Evolutionary conservation across 176 grass and related monocot genomes (phyloP), one percentile per base, ranked within the genome.

Genomic region (Ampelocalamus luodianensis): DNA sequence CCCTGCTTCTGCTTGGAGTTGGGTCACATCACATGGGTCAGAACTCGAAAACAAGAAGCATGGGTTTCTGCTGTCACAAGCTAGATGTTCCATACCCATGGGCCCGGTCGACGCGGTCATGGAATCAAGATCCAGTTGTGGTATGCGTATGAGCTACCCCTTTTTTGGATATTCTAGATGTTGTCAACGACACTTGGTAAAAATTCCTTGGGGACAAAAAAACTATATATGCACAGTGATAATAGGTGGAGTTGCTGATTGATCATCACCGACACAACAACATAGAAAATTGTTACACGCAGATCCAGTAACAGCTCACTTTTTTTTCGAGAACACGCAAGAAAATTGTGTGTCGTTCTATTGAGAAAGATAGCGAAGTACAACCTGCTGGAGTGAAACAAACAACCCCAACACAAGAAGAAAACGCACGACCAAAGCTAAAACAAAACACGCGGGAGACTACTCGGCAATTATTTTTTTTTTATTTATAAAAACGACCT

Each of bases 1-100:
- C 22, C 49, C 17, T 58, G 37, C 36, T 1, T 1, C 29, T 34
- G 32, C 32, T 34, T 34, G 32, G 32, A 34, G 32, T 83, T 14
- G 6, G 44, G 54, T 37, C 72, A 9, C 66, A 34, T 37, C 12
- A 14, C 36, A 17, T n/a, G 24, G 55, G 87, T 84, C 80, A 71
- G 38, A 49, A 54, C 73, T 86, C 84, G 51, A 59, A 44, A 77
- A 63, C 79, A 56, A 38, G 8, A 29, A n/a, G n/a, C 39, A 34
- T 43, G 39, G 32, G 54, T 71, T 64, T 79, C 16, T 78, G 18
- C 18, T 45, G 55, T 54, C 74, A 10, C 65, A 78, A 1, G 72
- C 87, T 54, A 79, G 84, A 80, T 15, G 67, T 43, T 86, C 76
- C n/a, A 39, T 51, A 63, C 0, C 75, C 27, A 48, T 79, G 53